phyloP scores from a whole-genome alignment of 495 filamentous ascomycete genomes.

The Penicillium pulvis region DNA sequence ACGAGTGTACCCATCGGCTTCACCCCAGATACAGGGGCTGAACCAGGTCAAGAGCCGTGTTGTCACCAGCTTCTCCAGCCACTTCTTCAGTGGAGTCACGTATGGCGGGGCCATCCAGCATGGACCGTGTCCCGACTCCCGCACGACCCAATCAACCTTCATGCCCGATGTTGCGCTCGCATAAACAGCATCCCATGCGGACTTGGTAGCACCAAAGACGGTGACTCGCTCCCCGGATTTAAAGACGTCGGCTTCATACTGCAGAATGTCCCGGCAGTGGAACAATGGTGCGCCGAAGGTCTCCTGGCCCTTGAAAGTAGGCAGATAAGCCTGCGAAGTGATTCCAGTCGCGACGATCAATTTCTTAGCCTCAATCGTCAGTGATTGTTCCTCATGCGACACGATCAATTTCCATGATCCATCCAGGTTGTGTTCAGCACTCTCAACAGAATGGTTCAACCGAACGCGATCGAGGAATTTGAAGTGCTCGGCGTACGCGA shows the following conservation, averaged over 20 bases:
- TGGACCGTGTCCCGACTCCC: conserved; percentile 74
- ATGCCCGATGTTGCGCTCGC: conserved; percentile 63
- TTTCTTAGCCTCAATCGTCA: conserved; percentile 52
- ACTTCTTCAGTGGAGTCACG: conserved; percentile 60
- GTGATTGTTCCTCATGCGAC: conserved; percentile 10
- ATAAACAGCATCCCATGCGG: conserved; percentile 76
- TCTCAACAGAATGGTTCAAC: conserved; percentile 52
- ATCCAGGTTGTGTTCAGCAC: conserved; percentile 47
- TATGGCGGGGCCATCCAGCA: conserved; percentile 68
- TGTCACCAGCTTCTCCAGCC: conserved; percentile 65
- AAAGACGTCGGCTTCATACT: conserved; percentile 39
- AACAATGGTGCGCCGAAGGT: conserved; percentile 60
- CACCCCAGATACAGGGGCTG: conserved; percentile 63
- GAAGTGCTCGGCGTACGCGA: conserved; percentile 62
- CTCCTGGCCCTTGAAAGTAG: conserved; percentile 50
- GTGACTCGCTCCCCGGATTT: conserved; percentile 45
- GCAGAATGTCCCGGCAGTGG: conserved; percentile 61
- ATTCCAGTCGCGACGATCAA: conserved; percentile 72
- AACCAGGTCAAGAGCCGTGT: conserved; percentile 68
- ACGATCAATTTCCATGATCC: conserved; percentile 45
- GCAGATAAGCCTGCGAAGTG: conserved; percentile 61
- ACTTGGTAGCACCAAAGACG: conserved; percentile 74
- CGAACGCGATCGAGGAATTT: conserved; percentile 56
- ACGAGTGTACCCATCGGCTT: conserved; percentile 48
- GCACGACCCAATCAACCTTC: conserved; percentile 76